Percentiles rank a stretch among this genome's conserved stretches.
Conservation (phyloP, 2,329 filamentous ascomycete species). For the Thermoascus crustaceus region DNA sequence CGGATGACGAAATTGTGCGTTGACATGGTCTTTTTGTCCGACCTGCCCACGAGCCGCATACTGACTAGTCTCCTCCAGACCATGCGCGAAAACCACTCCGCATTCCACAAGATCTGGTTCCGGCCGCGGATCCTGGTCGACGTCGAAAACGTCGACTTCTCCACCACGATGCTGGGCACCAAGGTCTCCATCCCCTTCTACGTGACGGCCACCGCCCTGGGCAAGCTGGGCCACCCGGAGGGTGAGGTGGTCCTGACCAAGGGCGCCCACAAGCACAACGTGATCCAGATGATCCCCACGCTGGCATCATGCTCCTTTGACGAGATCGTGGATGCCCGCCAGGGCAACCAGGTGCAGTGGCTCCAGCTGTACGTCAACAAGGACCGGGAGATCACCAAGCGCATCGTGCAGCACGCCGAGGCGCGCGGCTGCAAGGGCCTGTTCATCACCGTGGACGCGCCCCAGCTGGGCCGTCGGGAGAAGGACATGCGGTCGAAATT, state of each 20-base stretch:
- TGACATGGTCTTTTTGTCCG: slow-evolving; percentile 2
- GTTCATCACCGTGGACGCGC: slow-evolving; percentile 97
- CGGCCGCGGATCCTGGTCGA: slow-evolving; percentile 81
- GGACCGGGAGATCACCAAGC: slow-evolving; percentile 79
- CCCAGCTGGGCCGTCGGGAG: slow-evolving; percentile 86
- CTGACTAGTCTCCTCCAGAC: slow-evolving; percentile 49
- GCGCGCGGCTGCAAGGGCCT: slow-evolving; percentile 84
- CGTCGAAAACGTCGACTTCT: slow-evolving; percentile 77
- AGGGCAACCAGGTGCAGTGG: slow-evolving; percentile 83
- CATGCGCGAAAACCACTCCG: slow-evolving; percentile 87
- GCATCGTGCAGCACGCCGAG: slow-evolving; percentile 88
- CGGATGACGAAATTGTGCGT: slow-evolving; percentile 73
- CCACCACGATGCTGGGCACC: slow-evolving; percentile 87
- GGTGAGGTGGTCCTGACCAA: slow-evolving; percentile 87
- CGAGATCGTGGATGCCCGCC: slow-evolving; percentile 81
- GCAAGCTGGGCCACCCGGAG: slow-evolving; percentile 88
- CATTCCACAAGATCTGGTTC: slow-evolving; percentile 98
- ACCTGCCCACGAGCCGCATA: background rate
- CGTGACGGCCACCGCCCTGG: slow-evolving; percentile 89
- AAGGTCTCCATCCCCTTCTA: slow-evolving; percentile 85
- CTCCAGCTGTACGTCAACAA: slow-evolving; percentile 97
- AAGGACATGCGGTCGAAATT: slow-evolving; percentile 98
- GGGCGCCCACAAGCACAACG: slow-evolving; percentile 74
- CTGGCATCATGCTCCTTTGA: slow-evolving; percentile 95
- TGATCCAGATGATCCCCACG: slow-evolving; percentile 98